Percentiles rank a stretch among this genome's conserved stretches.
These are phyloP conservation scores for Teratosphaeria pseudoeucalypti DNA, from an alignment of 2,329 filamentous ascomycete species.

Conservation along the genomic window DNA sequence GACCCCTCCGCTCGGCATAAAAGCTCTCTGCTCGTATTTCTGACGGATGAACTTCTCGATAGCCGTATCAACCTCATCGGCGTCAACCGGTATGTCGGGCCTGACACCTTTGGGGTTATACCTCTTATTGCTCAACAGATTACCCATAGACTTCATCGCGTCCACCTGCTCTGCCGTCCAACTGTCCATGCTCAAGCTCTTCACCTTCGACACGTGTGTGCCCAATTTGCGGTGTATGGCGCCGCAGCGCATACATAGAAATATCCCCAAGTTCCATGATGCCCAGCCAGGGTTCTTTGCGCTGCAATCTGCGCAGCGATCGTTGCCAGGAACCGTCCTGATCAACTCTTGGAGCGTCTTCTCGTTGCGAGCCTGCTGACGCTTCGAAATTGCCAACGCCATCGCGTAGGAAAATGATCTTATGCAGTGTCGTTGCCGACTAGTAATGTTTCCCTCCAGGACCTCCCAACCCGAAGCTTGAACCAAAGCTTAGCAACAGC, in stretches of 20 bases:
- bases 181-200: constrained; percentile 96
- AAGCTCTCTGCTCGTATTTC: constrained; percentile 69
- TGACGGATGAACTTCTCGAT: constrained; percentile 93
- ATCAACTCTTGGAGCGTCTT: constrained; percentile 82
- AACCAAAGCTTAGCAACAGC: background rate
- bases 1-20: constrained; percentile 31
- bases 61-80: constrained; percentile 82
- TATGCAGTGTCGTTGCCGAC: background rate
- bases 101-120: constrained; percentile 81
- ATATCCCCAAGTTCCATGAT: constrained; percentile 96
- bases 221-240: constrained; percentile 91
- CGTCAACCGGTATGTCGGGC: constrained; percentile 76
- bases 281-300: constrained; percentile 93
- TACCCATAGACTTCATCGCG: constrained; percentile 93
- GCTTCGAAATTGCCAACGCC: constrained; percentile 75
- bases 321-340: constrained; percentile 75
- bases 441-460: background rate
- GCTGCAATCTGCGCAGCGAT: constrained; percentile 85
- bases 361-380: constrained; percentile 96
- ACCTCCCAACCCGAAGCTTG: background rate
- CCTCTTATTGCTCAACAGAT: constrained; percentile 70
- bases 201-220: constrained; percentile 97
- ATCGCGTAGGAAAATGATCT: constrained; percentile 37
- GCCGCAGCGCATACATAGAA: constrained; percentile 96
- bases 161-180: constrained; percentile 96